Base-by-base conservation (phyloP, 2,329 filamentous ascomycete species). In the Arthrobotrys megalospora region DNA sequence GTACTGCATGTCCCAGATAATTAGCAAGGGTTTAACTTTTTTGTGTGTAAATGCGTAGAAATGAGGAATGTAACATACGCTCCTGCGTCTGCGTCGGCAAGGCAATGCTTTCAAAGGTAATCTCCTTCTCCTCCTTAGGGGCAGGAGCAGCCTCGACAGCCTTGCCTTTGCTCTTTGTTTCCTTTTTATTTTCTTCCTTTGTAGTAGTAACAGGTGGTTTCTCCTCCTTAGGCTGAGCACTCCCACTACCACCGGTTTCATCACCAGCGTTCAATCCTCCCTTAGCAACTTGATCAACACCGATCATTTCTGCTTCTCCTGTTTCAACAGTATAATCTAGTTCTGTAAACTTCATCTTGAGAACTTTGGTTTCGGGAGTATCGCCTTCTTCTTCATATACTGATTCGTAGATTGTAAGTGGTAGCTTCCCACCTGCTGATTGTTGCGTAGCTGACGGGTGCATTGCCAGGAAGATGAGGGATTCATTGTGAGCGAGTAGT, bases 251-350 rank as follows among this genome's bases (percentile, higher is more conserved):
- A 76, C 62, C 65, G 80, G 62, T 53, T 82, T 81, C 79, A 82
- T 81, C 62, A 80, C 67, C 38, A 24, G 94, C 94, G 82, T 93
- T 95, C 58, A 92, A 93, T 55, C 92, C 92, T 45, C 92, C 93
- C 65, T 91, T 91, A 0, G 95, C 94, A 19, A 99, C 92, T 80
- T 94, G 97, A 84, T 97, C 94, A 82, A 99, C 93, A 81, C 93
- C 92, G 80, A 99, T 98, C 94, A 97, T 97, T 85, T 99, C 96
- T 0, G 94, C 94, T 84, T 98, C 94, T 8, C 93, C 93, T 0
- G 94, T 97, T 85, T 98, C 96, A 1, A 98, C 91, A 0, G 91
- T 91, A 84, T 96, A 98, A 1, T 91, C 90, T 8, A 98, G 85
- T 83, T 96, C 92, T 76, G 91, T 89, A 85, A 98, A 98, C 82